Conservation (phyloP, 2,329 filamentous ascomycete species). For the Neofusicoccum cordaticola region DNA sequence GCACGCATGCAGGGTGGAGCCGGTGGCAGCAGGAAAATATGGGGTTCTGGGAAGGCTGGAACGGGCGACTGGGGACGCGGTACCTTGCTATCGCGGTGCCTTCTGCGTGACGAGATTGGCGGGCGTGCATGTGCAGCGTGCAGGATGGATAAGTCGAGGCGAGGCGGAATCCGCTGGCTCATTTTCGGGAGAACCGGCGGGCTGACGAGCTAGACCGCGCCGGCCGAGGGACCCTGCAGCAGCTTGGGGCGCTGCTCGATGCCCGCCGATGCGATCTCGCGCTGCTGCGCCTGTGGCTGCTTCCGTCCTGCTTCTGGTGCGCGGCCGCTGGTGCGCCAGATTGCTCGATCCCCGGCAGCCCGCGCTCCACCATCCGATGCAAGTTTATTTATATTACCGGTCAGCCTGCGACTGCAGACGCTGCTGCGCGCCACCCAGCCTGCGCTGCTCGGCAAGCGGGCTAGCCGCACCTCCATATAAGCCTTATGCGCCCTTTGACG, state of each 20-base stretch:
- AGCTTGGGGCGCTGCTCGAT: not conserved
- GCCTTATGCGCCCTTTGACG: not conserved
- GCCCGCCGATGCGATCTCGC: slow-evolving; percentile 12
- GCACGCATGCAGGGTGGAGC: not conserved
- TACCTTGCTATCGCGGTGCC: not conserved
- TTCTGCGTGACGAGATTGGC: slow-evolving; percentile 7
- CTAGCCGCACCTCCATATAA: slow-evolving; percentile 3
- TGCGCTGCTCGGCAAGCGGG: slow-evolving; percentile 1
- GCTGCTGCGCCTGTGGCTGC: not conserved
- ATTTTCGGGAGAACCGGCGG: not conserved
- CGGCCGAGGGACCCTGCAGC: slow-evolving; percentile 5
- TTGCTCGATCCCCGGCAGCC: not conserved
- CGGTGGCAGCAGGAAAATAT: not conserved
- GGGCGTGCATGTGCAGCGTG: slow-evolving; percentile 9
- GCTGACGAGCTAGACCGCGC: slow-evolving; percentile 1
- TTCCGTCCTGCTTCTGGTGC: not conserved
- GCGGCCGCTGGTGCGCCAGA: not conserved
- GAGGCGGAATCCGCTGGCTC: slow-evolving; percentile 7
- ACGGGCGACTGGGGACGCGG: not conserved
- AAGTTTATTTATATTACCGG: slow-evolving; percentile 15
- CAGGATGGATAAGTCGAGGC: slow-evolving; percentile 11
- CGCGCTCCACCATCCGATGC: not conserved
- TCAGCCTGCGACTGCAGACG: not conserved
- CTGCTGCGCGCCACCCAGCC: not conserved
- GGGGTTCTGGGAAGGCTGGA: not conserved